Base-by-base conservation (phyloP, 192 early-diverging fungal genomes). In the Backusella parvicylindrica region DNA sequence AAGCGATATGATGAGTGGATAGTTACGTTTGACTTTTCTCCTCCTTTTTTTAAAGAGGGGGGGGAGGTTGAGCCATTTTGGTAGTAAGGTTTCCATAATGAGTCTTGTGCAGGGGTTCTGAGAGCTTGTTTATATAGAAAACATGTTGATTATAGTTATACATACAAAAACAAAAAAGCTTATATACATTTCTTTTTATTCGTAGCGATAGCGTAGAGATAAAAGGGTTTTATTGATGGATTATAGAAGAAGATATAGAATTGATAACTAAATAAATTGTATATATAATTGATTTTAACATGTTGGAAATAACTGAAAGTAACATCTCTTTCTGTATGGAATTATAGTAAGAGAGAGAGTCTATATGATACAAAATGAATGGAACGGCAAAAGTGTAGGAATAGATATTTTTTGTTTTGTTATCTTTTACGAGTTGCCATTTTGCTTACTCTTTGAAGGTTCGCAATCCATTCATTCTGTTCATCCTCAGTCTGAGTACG, bases 51-150 rank as follows among this genome's bases (percentile, higher is more conserved):
- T 16, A 12, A 47, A n/a, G n/a, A 47, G 18, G 6, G 18, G 43
- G 43, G 13, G 40, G 40, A 53, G 9, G 50, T 12, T 26, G 53
- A 21, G 53, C 53, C 53, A 60, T 13, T 23, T 43, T 66, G 30
- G 30, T 66, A 35, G 64, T 66, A 66, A n/a, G 30, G 68, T 50
- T 41, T 70, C 26, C 41, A 40, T 30, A 28, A 47, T 37, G 68
- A 70, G 37, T 41, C 68, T 43, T 70, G 68, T 70, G 68, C 68
- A 70, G 68, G 68, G 68, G 68, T 70, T 70, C 68, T 70, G 68
- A 70, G 68, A 70, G 12, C 64, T 66, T 31, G 2, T 66, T 47
- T 47, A 47, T 7, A 18, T n/a, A n/a, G 1, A 47, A 18, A 47
- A 7, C 6, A 47, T 47, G n/a, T n/a, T 41, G 8, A n/a, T n/a